Evolutionary conservation across 2,329 filamentous ascomycete species (phyloP).

Genomic region (Orbilia brochopaga): DNA sequence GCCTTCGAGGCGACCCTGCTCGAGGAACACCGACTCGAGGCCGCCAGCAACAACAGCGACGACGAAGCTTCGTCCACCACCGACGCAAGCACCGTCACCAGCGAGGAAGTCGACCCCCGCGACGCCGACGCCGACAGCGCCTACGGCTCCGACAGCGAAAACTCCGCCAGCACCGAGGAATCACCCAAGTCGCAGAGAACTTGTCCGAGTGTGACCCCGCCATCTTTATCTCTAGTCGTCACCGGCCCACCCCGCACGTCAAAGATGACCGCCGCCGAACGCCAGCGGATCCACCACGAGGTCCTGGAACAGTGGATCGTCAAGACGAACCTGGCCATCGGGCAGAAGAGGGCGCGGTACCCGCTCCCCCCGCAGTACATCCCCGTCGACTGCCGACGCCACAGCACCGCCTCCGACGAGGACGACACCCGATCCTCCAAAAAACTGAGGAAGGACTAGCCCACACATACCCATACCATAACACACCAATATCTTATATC

Average conservation of each 20-base stretch:
- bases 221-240: constrained; percentile 37
- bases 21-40: constrained; percentile 38
- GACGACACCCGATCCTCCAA: constrained; percentile 39
- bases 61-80: constrained; percentile 45
- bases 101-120: constrained; percentile 46
- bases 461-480: constrained; percentile 2
- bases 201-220: constrained; percentile 13
- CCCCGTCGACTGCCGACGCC: constrained; percentile 35
- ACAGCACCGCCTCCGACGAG: constrained; percentile 46
- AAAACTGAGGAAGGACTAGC: constrained; percentile 44
- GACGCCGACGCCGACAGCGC: constrained; percentile 44
- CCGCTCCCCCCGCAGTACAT: constrained; percentile 18
- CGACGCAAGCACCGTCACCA: constrained; percentile 39
- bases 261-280: constrained; percentile 28
- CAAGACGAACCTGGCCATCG: constrained; percentile 43
- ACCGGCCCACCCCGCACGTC: constrained; percentile 6
- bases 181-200: constrained; percentile 20
- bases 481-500: too few species aligned
- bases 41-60: constrained; percentile 32
- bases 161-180: constrained; percentile 17
- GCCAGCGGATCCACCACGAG: constrained; percentile 46
- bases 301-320: constrained; percentile 48
- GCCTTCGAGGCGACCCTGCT: constrained; percentile 42
- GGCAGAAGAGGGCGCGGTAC: constrained; percentile 42
- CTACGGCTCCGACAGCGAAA: constrained; percentile 46